These are phyloP conservation scores for Crucibulum laeve DNA, from an alignment of 768 basidiomycete genomes.

Conservation along the genomic window DNA sequence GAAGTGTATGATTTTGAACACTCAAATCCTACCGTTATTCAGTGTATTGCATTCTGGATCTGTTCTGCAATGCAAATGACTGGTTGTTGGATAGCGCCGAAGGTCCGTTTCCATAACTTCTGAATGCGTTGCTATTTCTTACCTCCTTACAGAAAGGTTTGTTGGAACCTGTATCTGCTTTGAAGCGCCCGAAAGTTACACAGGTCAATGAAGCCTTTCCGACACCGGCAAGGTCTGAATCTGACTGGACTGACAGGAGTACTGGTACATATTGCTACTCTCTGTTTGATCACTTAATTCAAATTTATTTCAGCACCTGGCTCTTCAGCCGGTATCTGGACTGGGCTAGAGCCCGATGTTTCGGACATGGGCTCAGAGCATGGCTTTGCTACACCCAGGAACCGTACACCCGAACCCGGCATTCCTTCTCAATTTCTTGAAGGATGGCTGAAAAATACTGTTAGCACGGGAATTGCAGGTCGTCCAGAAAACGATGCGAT, in stretches of 20 bases:
- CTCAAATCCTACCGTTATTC: constrained; percentile 41
- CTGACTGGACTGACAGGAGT: constrained; percentile 39
- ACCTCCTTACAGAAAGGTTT: too few relatives aligned
- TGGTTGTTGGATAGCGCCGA: constrained; percentile 26
- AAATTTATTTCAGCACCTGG: constrained; percentile 19
- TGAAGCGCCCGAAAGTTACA: background rate
- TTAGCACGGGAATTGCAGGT: too few relatives aligned
- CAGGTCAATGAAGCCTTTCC: constrained; percentile 11
- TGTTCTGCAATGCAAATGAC: constrained; percentile 43
- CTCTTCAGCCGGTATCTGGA: constrained; percentile 28
- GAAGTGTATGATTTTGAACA: constrained; percentile 36
- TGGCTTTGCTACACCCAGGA: constrained; percentile 8
- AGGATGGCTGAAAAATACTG: background rate
- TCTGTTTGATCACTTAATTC: constrained; percentile 6
- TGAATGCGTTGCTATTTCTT: too few relatives aligned
- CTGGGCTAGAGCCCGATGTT: constrained; percentile 12
- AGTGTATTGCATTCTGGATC: constrained; percentile 52
- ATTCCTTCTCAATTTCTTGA: background rate
- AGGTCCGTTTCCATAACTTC: constrained; percentile 40
- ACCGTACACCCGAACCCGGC: constrained; percentile 1
- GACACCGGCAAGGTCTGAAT: constrained; percentile 31
- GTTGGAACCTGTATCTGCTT: background rate
- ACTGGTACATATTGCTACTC: constrained; percentile 20
- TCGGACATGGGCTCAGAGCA: constrained; percentile 17
- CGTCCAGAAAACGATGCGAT: too few relatives aligned